Base-by-base conservation (phyloP, 2,329 filamentous ascomycete genomes). In the Xylaria sp. region DNA sequence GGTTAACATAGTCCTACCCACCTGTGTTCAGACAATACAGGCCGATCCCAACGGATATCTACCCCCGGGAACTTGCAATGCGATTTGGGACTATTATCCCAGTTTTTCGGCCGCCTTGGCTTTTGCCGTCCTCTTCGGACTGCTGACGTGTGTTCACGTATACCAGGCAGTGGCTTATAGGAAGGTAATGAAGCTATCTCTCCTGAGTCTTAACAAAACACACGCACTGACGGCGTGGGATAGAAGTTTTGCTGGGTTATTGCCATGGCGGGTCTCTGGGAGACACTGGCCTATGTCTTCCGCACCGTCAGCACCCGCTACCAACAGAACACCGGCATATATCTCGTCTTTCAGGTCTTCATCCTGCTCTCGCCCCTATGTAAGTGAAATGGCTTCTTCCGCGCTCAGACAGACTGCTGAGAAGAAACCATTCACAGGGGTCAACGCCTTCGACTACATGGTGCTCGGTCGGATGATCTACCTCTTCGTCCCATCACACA, bases 401-500 rank as follows among this genome's bases (percentile, higher is more conserved):
- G 34, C 24, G 18, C 26, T 18, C 1, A 13, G 4, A 34, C n/a
- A 26, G 24, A 7, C 11, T 11, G 29, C 29, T 34, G 16, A 6
- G 11, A 34, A 13, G 29, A 11, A 13, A 4, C 29, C 11, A 34
- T 7, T 5, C 4, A 46, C 37, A 73, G 71, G 71, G 71, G 67
- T 79, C n/a, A 79, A 78, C 53, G 76, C 76, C 2, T 79, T 75
- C 54, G 71, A 72, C 21, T 78, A 78, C 63, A 77, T 79, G 73
- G 66, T 74, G 3, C 66, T 79, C 13, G 76, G 71, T 2, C 71
- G 76, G 2, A 76, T 79, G 73, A 71, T 78, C 20, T 64, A 78
- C 62, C 77, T 70, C 57, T 77, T 74, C 50, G 40, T 72, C 2
- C 74, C 74, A 1, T 67, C 70, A 0, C 69, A 67, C 16, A 64